Conservation (phyloP, 805 yeast species). For the Pichia ethanolica region DNA sequence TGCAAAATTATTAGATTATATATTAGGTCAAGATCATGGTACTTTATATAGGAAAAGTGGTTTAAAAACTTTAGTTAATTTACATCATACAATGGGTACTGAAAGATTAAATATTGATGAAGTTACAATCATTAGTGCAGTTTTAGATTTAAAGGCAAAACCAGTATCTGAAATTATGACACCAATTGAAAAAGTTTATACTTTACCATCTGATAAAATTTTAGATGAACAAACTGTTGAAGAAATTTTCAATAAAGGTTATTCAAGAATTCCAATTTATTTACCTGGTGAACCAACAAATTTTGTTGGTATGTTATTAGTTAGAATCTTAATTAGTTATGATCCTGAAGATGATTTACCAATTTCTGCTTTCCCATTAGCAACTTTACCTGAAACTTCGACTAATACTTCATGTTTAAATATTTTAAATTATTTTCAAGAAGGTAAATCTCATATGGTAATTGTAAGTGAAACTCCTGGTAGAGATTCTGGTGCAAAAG, state of each 20-base stretch:
- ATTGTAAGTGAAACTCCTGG: slow-evolving; percentile 86
- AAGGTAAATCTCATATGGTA: slow-evolving; percentile 97
- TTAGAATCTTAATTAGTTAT: slow-evolving; percentile 84
- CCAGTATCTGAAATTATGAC: slow-evolving; percentile 86
- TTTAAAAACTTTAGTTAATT: slow-evolving; percentile 83
- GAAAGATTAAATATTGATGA: slow-evolving; percentile 91
- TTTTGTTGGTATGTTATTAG: slow-evolving; percentile 91
- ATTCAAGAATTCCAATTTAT: slow-evolving; percentile 90
- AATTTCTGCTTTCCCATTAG: slow-evolving; percentile 87
- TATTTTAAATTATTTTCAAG: slow-evolving; percentile 92
- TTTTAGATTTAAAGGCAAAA: slow-evolving; percentile 87
- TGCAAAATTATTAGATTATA: slow-evolving; percentile 69
- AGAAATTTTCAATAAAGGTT: slow-evolving; percentile 88
- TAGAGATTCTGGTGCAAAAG: slow-evolving; percentile 67
- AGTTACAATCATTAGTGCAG: slow-evolving; percentile 92
- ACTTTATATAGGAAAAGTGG: slow-evolving; percentile 90
- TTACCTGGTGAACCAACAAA: slow-evolving; percentile 82
- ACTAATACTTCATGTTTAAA: slow-evolving; percentile 89
- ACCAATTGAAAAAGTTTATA: slow-evolving; percentile 83
- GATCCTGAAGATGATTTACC: slow-evolving; percentile 96
- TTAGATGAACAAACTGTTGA: slow-evolving; percentile 81
- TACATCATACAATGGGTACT: slow-evolving; percentile 92
- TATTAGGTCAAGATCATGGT: slow-evolving; percentile 94
- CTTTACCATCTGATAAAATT: slow-evolving; percentile 75
- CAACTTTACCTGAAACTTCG: slow-evolving; percentile 91